Conservation (phyloP, 106 monocot species). For the Alisma plantagoaquatica region DNA sequence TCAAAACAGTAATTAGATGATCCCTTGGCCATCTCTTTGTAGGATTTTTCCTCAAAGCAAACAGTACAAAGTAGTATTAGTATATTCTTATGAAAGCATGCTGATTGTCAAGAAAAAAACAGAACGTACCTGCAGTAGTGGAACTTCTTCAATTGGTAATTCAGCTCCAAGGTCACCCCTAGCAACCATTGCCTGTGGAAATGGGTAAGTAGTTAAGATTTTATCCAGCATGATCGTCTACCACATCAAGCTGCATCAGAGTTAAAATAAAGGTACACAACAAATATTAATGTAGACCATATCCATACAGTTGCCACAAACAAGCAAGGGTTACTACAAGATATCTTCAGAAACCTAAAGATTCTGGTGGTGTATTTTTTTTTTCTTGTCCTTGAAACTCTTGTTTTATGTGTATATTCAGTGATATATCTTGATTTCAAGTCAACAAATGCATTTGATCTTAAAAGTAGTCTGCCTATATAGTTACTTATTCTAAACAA, state of each 20-base stretch:
- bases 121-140: conserved; percentile 51
- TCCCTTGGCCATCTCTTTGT: too few relatives aligned
- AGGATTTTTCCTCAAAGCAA: too few relatives aligned
- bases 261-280: not conserved
- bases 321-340: not conserved
- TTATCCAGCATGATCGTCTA: not conserved
- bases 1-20: not conserved
- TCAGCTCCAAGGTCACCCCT: conserved; percentile 92
- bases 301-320: not conserved
- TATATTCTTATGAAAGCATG: not conserved
- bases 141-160: conserved; percentile 79
- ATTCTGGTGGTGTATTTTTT: too few relatives aligned
- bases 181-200: conserved; percentile 76
- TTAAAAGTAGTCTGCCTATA: too few relatives aligned
- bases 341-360: too few relatives aligned
- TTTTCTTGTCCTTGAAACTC: too few relatives aligned
- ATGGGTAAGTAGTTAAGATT: not conserved
- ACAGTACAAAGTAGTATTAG: too few relatives aligned
- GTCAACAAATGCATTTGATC: too few relatives aligned
- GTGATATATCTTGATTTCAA: too few relatives aligned
- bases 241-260: not conserved
- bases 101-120: not conserved
- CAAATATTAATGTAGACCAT: not conserved
- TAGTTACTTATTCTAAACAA: too few relatives aligned
- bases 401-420: too few relatives aligned